Evolutionary conservation across 768 basidiomycete genomes (phyloP).

Genomic region (Boletus reticulatus): DNA sequence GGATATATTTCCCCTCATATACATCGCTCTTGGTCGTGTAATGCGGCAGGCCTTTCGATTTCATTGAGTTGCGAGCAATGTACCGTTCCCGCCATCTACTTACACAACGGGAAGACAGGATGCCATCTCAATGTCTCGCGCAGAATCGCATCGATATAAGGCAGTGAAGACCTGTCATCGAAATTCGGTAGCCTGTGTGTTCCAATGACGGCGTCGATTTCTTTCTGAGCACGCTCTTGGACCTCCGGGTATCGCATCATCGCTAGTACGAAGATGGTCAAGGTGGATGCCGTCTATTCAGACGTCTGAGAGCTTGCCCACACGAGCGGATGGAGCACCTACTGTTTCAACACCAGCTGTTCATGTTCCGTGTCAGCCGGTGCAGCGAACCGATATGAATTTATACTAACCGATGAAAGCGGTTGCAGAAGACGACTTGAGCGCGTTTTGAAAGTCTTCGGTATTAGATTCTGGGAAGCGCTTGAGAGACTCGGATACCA

Average conservation of each 20-base stretch:
- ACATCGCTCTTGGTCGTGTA: conserved; percentile 25
- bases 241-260: conserved; percentile 35
- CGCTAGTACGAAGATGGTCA: conserved; percentile 31
- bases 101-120: conserved; percentile 32
- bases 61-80: neutral
- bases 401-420: conserved; percentile 29
- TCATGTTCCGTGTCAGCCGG: conserved; percentile 2
- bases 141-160: conserved; percentile 33
- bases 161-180: conserved; percentile 27
- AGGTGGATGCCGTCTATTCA: conserved; percentile 31
- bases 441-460: conserved; percentile 25
- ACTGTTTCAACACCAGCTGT: conserved; percentile 32
- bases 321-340: neutral
- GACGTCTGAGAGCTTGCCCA: neutral
- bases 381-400: neutral
- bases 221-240: conserved; percentile 33
- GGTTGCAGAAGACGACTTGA: conserved; percentile 32
- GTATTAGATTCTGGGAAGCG: conserved; percentile 14
- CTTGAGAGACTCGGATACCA: conserved; percentile 31
- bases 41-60: conserved; percentile 27
- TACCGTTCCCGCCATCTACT: neutral
- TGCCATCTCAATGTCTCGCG: conserved; percentile 37
- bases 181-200: conserved; percentile 25
- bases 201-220: conserved; percentile 34
- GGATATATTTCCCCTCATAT: conserved; percentile 25